Evolutionary conservation across 2,329 filamentous ascomycete species (phyloP).

Genomic region (Cladosporium velox): DNA sequence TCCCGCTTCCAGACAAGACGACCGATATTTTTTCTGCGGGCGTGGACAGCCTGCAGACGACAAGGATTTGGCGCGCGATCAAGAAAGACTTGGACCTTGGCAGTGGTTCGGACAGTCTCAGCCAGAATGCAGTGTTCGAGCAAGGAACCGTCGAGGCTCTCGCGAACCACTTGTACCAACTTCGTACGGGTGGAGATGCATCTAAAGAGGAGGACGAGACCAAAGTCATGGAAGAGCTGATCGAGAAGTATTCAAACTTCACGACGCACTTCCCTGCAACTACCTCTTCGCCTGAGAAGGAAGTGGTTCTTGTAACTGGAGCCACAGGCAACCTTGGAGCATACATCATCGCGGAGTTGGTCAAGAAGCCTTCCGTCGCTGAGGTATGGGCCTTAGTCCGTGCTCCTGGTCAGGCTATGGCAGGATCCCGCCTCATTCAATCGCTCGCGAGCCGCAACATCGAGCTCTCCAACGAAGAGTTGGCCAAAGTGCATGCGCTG

Average conservation of each 20-base stretch:
- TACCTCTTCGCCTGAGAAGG: conserved; percentile 20
- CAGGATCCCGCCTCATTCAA: conserved; percentile 39
- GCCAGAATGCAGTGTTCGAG: conserved; percentile 63
- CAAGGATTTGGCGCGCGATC: conserved; percentile 56
- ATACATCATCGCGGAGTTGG: conserved; percentile 52
- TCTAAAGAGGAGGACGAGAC: conserved; percentile 40
- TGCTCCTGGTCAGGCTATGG: conserved; percentile 41
- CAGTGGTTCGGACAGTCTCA: conserved; percentile 40
- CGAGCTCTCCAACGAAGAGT: conserved; percentile 33
- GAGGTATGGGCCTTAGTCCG: conserved; percentile 57
- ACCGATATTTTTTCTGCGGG: conserved; percentile 62
- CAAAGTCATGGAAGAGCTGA: conserved; percentile 49
- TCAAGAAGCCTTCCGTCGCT: conserved; percentile 32
- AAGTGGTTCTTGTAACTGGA: conserved; percentile 57
- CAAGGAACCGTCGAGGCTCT: conserved; percentile 53
- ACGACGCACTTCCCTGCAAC: conserved; percentile 28
- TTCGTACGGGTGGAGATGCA: conserved; percentile 43
- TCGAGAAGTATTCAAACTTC: conserved; percentile 49
- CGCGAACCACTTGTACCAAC: conserved; percentile 46
- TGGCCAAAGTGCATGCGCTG: conserved; percentile 42
- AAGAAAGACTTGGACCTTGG: conserved; percentile 42
- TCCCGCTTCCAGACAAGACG: conserved; percentile 26
- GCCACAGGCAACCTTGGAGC: conserved; percentile 66
- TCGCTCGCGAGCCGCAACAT: conserved; percentile 42
- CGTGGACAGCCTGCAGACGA: conserved; percentile 48